Evolutionary conservation across 2,329 filamentous ascomycete species (phyloP), one percentile per base, ranked within the genome.

Genomic region (Ophiocordyceps australis): DNA sequence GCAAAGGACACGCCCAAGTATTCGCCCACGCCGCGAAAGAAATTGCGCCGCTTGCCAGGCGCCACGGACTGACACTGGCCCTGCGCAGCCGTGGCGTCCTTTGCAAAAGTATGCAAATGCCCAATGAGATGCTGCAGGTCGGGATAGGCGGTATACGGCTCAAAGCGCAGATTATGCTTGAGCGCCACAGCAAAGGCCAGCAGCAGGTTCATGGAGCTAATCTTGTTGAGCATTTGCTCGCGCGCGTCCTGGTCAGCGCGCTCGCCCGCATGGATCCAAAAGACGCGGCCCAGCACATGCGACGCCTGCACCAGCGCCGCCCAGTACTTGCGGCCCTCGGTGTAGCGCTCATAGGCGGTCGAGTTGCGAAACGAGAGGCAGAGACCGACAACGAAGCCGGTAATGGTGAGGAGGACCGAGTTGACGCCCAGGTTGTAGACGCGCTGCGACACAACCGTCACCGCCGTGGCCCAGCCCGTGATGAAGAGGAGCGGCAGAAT

Each of bases 101-200:
- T 70, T 32, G 81, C 77, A 39, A 82, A 81, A 0, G 78, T 85
- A 35, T 80, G 65, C 17, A 91, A 60, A 41, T 83, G 74, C 11
- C 64, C 62, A 17, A 85, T 63, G 10, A 83, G 58, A 13, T 73
- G 65, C 20, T 65, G 54, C 5, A 91, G 57, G 40, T 89, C 81
- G 2, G 74, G 64, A 45, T 89, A 86, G 27, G 74, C 65, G 18
- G 74, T 70, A 38, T 78, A 80, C 2, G 81, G 80, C 45, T 91
- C 80, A 45, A 86, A 86, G 17, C 81, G 77, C 17, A 91, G 65
- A 39, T 72, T 74, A 51, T 89, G 81, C 54, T 86, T 86, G 31
- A 91, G 58, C 2, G 81, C 54, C 12, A 79, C 59, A n/a, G 78
- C 65, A 38, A 79, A 89, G 3, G 79, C 76, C 16, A 81, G 64